Evolutionary conservation across 192 early-diverging fungal species (phyloP).

Genomic region (Mortierella claussenii): DNA sequence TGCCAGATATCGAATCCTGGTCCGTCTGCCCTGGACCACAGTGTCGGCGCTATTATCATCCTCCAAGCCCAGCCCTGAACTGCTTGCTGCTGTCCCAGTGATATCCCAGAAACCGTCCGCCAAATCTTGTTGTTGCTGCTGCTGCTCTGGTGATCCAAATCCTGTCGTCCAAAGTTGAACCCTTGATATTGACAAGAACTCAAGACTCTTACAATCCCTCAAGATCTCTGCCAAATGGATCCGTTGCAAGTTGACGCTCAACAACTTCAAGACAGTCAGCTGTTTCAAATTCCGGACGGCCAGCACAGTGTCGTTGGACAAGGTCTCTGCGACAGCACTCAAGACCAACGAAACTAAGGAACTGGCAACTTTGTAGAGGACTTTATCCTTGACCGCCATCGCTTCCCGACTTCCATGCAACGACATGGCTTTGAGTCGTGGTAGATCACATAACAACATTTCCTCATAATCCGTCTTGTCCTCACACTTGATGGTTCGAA

Average conservation of each 20-base stretch:
- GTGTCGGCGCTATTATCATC: neutral
- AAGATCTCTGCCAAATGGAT: slow-evolving; percentile 14
- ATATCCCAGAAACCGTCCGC: neutral
- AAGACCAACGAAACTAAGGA: slow-evolving; percentile 23
- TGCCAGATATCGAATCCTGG: slow-evolving; percentile 35
- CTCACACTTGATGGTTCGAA: slow-evolving; percentile 34
- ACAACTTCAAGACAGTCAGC: slow-evolving; percentile 32
- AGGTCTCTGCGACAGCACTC: slow-evolving; percentile 3
- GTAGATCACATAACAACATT: slow-evolving; percentile 29
- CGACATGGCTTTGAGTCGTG: slow-evolving; percentile 20
- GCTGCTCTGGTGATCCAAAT: neutral
- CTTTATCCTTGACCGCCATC: slow-evolving; percentile 17
- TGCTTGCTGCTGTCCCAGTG: neutral
- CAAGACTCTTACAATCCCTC: slow-evolving; percentile 13
- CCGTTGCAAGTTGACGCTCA: neutral
- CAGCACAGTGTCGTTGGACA: slow-evolving; percentile 3
- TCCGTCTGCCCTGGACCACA: no score
- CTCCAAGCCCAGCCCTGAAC: neutral
- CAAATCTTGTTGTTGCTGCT: neutral
- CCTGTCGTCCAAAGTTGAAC: neutral
- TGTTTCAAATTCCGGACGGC: slow-evolving; percentile 13
- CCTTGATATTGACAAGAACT: slow-evolving; percentile 35
- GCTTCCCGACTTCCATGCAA: slow-evolving; percentile 23
- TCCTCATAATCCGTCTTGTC: slow-evolving; percentile 43
- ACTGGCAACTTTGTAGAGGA: slow-evolving; percentile 5